Conservation (phyloP, 2,329 filamentous ascomycete species). For the Sarocladium kiliense region DNA sequence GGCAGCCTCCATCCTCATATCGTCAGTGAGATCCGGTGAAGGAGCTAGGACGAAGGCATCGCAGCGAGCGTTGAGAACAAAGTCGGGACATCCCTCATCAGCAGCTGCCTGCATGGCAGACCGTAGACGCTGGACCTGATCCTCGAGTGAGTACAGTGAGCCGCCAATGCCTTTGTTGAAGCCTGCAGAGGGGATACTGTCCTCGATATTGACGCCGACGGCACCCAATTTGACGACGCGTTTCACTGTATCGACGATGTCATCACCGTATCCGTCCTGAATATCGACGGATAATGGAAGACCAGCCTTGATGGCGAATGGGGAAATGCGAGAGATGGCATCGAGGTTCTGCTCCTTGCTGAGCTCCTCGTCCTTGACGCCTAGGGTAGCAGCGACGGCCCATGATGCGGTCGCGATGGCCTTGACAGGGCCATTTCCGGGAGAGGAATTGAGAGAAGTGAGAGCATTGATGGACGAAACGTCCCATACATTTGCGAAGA, state of each 20-base stretch:
- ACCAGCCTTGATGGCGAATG: constrained; percentile 30
- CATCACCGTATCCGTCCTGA: constrained; percentile 53
- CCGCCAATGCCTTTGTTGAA: constrained; percentile 24
- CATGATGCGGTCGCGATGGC: constrained; percentile 46
- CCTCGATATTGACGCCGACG: constrained; percentile 56
- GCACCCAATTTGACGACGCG: constrained; percentile 44
- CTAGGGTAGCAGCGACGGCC: constrained; percentile 41
- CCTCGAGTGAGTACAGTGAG: constrained; percentile 32
- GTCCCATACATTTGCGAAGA: constrained; percentile 54
- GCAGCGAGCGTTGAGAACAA: constrained; percentile 53
- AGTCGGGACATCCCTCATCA: constrained; percentile 45
- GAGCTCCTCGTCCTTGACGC: constrained; percentile 42
- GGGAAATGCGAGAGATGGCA: constrained; percentile 38
- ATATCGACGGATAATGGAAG: constrained; percentile 52
- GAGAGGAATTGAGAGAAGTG: constrained; percentile 32
- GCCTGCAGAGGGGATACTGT: constrained; percentile 33
- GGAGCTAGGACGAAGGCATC: constrained; percentile 42
- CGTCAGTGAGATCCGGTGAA: constrained; percentile 22
- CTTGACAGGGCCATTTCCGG: constrained; percentile 27
- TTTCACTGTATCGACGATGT: constrained; percentile 38
- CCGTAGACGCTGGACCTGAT: constrained; percentile 43
- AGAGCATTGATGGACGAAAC: constrained; percentile 40
- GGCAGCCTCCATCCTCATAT: constrained; percentile 37
- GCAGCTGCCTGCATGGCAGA: constrained; percentile 35
- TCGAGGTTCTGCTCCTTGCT: constrained; percentile 45